Conservation (phyloP, 1,284 basidiomycete species). For the Boletus holoroseus region DNA sequence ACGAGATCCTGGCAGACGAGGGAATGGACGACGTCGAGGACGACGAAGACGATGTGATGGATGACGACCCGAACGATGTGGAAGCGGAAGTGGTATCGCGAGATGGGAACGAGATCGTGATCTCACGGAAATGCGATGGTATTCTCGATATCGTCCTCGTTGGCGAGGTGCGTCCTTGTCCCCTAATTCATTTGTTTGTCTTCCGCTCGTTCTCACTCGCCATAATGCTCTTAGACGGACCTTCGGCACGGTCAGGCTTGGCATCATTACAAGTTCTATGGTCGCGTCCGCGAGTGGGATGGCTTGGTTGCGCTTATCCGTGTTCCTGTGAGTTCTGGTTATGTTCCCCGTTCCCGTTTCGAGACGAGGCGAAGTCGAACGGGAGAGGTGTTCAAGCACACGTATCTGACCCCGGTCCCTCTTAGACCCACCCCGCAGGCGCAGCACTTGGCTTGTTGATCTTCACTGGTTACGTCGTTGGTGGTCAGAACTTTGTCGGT, state of each 20-base stretch:
- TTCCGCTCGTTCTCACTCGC: slow-evolving; percentile 1
- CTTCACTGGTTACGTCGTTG: slow-evolving; percentile 66
- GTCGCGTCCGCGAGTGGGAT: slow-evolving; percentile 62
- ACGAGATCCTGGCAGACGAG: slow-evolving; percentile 9
- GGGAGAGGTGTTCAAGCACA: not conserved
- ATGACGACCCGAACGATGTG: slow-evolving; percentile 17
- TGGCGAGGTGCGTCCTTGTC: slow-evolving; percentile 40
- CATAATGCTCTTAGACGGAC: slow-evolving; percentile 41
- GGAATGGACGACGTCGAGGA: slow-evolving; percentile 20
- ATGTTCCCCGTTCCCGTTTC: not conserved
- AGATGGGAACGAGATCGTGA: slow-evolving; percentile 22
- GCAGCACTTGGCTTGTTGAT: slow-evolving; percentile 41
- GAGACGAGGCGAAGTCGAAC: not conserved
- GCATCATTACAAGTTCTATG: slow-evolving; percentile 55
- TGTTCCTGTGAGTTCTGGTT: slow-evolving; percentile 35
- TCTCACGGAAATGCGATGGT: slow-evolving; percentile 42
- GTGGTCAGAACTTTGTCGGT: slow-evolving; percentile 59
- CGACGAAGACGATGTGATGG: slow-evolving; percentile 24
- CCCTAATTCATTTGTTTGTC: not conserved
- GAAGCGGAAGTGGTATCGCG: slow-evolving; percentile 28
- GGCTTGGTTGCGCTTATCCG: slow-evolving; percentile 62
- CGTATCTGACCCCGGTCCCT: slow-evolving; percentile 3
- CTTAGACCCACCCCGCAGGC: slow-evolving; percentile 8
- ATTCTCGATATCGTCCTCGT: slow-evolving; percentile 54
- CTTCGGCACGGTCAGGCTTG: slow-evolving; percentile 52